Evolutionary conservation across 768 basidiomycete genomes (phyloP).

Genomic region (Plicaturopsis crispa): DNA sequence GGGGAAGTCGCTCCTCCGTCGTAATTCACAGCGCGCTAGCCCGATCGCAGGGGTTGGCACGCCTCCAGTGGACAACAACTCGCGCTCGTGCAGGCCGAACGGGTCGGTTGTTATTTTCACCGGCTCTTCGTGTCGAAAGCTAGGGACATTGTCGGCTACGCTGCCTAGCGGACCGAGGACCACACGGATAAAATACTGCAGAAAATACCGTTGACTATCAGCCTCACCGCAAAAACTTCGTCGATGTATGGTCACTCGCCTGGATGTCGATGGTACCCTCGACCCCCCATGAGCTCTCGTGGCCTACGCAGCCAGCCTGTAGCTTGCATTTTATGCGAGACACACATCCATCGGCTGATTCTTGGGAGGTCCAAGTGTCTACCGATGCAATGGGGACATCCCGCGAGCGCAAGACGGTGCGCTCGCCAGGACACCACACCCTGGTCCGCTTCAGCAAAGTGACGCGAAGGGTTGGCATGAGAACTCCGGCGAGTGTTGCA

Average conservation of each 20-base stretch:
- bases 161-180: constrained; percentile 22
- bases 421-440: constrained; percentile 17
- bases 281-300: constrained; percentile 29
- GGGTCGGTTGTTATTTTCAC: constrained; percentile 31
- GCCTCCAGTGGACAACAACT: constrained; percentile 27
- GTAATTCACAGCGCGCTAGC: too few relatives aligned
- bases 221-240: not conserved
- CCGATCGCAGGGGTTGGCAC: constrained; percentile 33
- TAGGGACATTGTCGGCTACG: constrained; percentile 24
- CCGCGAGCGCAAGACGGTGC: constrained; percentile 17
- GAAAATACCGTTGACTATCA: not conserved
- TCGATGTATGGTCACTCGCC: constrained; percentile 11
- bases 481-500: constrained; percentile 28
- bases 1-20: too few relatives aligned
- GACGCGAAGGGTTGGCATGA: constrained; percentile 24
- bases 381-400: constrained; percentile 18
- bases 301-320: constrained; percentile 27
- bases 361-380: constrained; percentile 15
- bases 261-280: constrained; percentile 20
- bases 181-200: constrained; percentile 32
- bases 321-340: constrained; percentile 25
- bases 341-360: constrained; percentile 28
- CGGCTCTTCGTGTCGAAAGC: constrained; percentile 26
- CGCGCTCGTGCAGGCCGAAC: constrained; percentile 29
- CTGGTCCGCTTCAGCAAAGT: constrained; percentile 28